A percentile compares a stretch with the other conserved stretches of the same genome.
phyloP scores from a whole-genome alignment of 495 filamentous ascomycete genomes.

The Staphylotrichum longicolle region DNA sequence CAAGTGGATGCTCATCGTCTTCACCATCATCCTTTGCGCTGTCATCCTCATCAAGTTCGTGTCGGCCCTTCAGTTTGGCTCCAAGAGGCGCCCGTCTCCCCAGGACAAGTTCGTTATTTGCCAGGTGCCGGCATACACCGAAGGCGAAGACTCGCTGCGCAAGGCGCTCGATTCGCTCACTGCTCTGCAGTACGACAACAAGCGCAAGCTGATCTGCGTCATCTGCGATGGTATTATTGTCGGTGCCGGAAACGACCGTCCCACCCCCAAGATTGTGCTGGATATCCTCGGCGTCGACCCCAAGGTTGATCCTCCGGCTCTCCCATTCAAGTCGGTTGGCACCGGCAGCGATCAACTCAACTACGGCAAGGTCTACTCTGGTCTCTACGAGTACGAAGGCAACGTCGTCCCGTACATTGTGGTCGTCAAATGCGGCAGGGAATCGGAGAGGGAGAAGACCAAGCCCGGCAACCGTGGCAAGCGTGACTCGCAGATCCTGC shows the following conservation, averaged over 20 bases:
- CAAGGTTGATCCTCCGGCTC: conserved; percentile 89
- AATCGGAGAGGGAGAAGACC: conserved; percentile 84
- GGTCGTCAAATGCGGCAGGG: conserved; percentile 94
- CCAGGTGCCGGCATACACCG: conserved; percentile 95
- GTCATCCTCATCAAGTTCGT: conserved; percentile 89
- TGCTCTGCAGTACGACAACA: conserved; percentile 94
- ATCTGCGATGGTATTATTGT: conserved; percentile 96
- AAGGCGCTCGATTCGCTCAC: conserved; percentile 94
- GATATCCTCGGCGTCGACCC: conserved; percentile 97
- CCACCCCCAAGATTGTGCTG: conserved; percentile 94
- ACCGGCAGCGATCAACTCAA: conserved; percentile 90
- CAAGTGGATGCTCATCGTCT: conserved; percentile 85
- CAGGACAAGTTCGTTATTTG: conserved; percentile 99
- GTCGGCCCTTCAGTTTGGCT: conserved; percentile 88
- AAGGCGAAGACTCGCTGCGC: conserved; percentile 90
- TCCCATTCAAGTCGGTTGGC: conserved; percentile 90
- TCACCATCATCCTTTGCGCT: conserved; percentile 74
- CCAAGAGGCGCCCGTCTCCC: conserved; percentile 80
- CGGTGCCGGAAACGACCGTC: conserved; percentile 92
- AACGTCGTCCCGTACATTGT: conserved; percentile 97
- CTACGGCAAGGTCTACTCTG: conserved; percentile 97
- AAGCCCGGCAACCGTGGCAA: conserved; percentile 98
- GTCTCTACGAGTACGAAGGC: conserved; percentile 95
- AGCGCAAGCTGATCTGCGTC: conserved; percentile 89
- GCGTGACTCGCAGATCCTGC: conserved; percentile 87